phyloP scores from a whole-genome alignment of 495 filamentous ascomycete species.

The Xylaria cubensis region DNA sequence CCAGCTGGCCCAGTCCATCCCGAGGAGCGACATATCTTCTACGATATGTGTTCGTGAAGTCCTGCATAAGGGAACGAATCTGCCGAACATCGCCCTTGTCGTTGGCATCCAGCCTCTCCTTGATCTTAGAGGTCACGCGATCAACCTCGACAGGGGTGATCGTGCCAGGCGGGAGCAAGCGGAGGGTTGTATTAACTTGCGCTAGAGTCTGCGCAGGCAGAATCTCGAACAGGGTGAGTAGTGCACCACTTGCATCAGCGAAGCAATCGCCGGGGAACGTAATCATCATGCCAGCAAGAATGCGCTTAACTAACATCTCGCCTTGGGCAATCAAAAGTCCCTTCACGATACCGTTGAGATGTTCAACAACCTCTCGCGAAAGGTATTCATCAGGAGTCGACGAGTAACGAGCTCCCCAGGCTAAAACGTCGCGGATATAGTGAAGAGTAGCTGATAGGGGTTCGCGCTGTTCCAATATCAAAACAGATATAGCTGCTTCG shows the following conservation, averaged over 20 bases:
- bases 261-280: conserved; percentile 95
- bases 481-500: conserved; percentile 80
- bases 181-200: conserved; percentile 84
- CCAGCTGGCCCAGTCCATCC: conserved; percentile 84
- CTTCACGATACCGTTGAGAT: conserved; percentile 75
- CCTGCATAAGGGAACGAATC: conserved; percentile 85
- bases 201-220: conserved; percentile 75
- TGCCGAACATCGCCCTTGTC: conserved; percentile 69
- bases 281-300: conserved; percentile 98
- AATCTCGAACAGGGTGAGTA: conserved; percentile 87
- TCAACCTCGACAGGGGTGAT: conserved; percentile 68
- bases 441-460: conserved; percentile 90
- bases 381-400: conserved; percentile 74
- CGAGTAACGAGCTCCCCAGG: conserved; percentile 75
- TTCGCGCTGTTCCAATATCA: conserved; percentile 87
- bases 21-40: conserved; percentile 92
- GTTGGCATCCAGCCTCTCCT: conserved; percentile 69
- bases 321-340: conserved; percentile 73
- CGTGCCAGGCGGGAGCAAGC: conserved; percentile 81
- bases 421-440: conserved; percentile 91
- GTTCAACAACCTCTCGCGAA: conserved; percentile 54
- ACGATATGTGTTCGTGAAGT: conserved; percentile 95
- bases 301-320: conserved; percentile 78
- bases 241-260: conserved; percentile 88
- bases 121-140: conserved; percentile 69